Evolutionary conservation across 1,284 basidiomycete species (phyloP), one percentile per base, ranked within the genome.

Genomic region (Ustilago cynodontis): DNA sequence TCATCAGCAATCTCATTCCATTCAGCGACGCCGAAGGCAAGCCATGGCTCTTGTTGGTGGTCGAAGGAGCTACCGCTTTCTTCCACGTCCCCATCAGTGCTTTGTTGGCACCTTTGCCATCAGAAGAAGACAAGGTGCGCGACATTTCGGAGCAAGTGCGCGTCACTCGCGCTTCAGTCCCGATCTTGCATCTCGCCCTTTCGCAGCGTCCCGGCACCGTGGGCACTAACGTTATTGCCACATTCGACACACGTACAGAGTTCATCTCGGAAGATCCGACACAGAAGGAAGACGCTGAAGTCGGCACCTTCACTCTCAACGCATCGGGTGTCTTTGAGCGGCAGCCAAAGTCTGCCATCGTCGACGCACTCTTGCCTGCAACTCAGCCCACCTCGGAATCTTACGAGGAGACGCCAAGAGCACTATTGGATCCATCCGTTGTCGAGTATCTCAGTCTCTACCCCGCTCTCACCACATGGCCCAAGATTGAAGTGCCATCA

Each of bases 11-110:
- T 43, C 62, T 83, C 5, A 28, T 67, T 28, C 68, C 61, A 6
- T 78, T 79, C 59, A 37, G n/a, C 3, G 68, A 69, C 20, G 49
- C 65, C n/a, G 47, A 71, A 14, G 72, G 60, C 14, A 47, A 64
- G 26, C 31, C 45, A 20, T 68, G 65, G 69, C 52, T 83, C 13
- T 57, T 83, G 33, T 41, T 82, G 16, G 69, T 79, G 9, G 66
- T 78, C 16, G 79, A 83, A 47, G 82, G 82, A 2, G 80, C 82
- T 2, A 75, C 73, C 11, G 78, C 79, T 9, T 73, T 82, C 68
- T 82, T 79, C 60, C 55, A 71, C 11, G 49, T 82, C 1, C 73
- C 79, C 2, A 52, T 78, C 37, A 55, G 57, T 37, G 60, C 57
- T 18, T 47, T 81, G 49, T 28, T 71, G 22, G 52, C 49, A 26